Percentiles rank a stretch among this genome's conserved stretches.
Evolutionary conservation across 805 yeast genomes (phyloP).

Genomic region (Yarrowia deformans): DNA sequence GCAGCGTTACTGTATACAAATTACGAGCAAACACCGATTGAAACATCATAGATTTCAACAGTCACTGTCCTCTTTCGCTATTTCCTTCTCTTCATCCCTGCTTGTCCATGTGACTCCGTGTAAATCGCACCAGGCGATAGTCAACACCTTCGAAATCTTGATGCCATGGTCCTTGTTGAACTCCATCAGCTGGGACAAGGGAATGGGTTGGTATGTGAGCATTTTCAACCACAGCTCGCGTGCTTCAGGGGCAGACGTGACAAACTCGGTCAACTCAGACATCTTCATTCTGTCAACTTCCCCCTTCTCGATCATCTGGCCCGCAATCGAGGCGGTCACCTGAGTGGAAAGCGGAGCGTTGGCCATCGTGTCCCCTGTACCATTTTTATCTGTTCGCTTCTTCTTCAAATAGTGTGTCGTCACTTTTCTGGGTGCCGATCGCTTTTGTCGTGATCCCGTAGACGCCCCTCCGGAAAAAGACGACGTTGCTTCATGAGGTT

Average conservation of each 20-base stretch:
- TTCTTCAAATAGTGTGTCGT: neutral
- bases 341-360: neutral
- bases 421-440: neutral
- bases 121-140: constrained; percentile 34
- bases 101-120: constrained; percentile 36
- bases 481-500: no score
- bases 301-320: constrained; percentile 29
- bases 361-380: neutral
- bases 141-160: constrained; percentile 22
- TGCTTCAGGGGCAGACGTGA: constrained; percentile 26
- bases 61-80: neutral
- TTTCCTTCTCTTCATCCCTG: constrained; percentile 19
- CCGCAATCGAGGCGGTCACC: constrained; percentile 6
- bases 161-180: constrained; percentile 27
- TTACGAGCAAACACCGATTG: no score
- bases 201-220: constrained; percentile 27
- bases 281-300: constrained; percentile 50
- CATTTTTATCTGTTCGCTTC: neutral
- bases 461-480: no score
- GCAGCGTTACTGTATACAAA: no score
- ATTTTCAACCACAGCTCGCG: constrained; percentile 21
- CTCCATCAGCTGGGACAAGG: constrained; percentile 10
- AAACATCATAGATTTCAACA: neutral
- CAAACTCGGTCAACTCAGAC: constrained; percentile 42
- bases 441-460: neutral